Evolutionary conservation across 768 basidiomycete genomes (phyloP), one percentile per base, ranked within the genome.

Genomic region (Mycena kentingensis): DNA sequence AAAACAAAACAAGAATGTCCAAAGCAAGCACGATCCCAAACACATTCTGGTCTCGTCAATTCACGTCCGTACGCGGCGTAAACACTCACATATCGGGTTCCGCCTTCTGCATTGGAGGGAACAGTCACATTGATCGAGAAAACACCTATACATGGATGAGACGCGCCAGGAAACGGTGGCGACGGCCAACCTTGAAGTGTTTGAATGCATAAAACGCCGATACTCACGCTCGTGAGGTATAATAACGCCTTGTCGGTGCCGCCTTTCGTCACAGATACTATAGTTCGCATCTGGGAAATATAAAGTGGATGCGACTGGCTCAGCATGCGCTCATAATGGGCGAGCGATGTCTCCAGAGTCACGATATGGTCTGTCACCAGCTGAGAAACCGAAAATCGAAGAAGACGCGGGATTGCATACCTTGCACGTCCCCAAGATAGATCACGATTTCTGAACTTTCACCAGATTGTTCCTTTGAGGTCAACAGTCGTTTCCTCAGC

Each of bases 401-500:
- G 34, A 7, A 47, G 11, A 12, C 37, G 46, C 8, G 28, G 25
- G 0, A 52, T 36, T 21, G 60, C 75, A 41, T 58, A 93, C 94
- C 94, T 75, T 94, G 90, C 2, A 98, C 81, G 67, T 98, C 94
- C 21, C 90, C 91, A 72, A 95, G 82, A 65, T 96, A 93, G 3
- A 93, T 88, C 11, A 82, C 85, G 21, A 96, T 81, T 57, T 92
- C 90, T 19, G 77, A 67, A 46, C 83, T 80, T 15, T 84, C 80
- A 4, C 75, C 76, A 45, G 75, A 72, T 13, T 70, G 72, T 51
- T 65, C 67, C 5, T 65, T 68, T 53, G 61, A 66, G 55, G 66
- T 80, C 47, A 80, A 67, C 1, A 92, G 75, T 16, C 94, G 75
- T 67, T 96, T 95, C 60, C 83, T 75, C 49, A 95, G 75, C 60